Evolutionary conservation across 2,329 filamentous ascomycete species (phyloP).

Genomic region (Xylariales sp.): DNA sequence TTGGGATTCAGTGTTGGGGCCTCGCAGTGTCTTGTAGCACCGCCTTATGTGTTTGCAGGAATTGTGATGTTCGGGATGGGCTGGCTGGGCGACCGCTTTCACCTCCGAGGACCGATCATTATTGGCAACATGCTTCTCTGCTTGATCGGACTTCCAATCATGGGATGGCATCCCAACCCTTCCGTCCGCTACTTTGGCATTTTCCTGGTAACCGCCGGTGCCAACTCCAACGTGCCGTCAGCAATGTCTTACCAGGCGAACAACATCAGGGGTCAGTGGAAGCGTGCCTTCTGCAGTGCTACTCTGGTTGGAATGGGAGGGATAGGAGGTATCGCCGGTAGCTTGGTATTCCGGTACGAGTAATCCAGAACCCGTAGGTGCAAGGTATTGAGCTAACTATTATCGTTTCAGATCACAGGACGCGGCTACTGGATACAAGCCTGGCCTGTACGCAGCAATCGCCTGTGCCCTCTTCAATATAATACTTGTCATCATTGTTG

Average conservation of each 20-base stretch:
- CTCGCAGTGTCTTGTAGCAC: slow-evolving; percentile 67
- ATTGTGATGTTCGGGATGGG: slow-evolving; percentile 56
- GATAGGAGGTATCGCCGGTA: slow-evolving; percentile 70
- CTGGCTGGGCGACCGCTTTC: slow-evolving; percentile 64
- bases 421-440: slow-evolving; percentile 43
- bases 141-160: slow-evolving; percentile 66
- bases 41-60: slow-evolving; percentile 62
- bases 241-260: slow-evolving; percentile 78
- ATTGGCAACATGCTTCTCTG: slow-evolving; percentile 60
- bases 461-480: slow-evolving; percentile 43
- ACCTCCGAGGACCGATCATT: slow-evolving; percentile 61
- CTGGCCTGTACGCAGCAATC: slow-evolving; percentile 52
- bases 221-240: slow-evolving; percentile 72
- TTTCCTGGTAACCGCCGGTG: slow-evolving; percentile 71
- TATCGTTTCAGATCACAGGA: slow-evolving; percentile 36
- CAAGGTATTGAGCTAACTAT: not conserved
- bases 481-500: slow-evolving; percentile 37
- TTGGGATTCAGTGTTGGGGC: slow-evolving; percentile 61
- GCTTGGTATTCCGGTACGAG: slow-evolving; percentile 54
- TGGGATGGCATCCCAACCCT: slow-evolving; percentile 58
- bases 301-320: slow-evolving; percentile 71
- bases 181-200: slow-evolving; percentile 67
- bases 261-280: slow-evolving; percentile 84
- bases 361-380: no score
- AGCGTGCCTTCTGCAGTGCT: slow-evolving; percentile 72